These are phyloP conservation scores for Salix exigua DNA, from an alignment of 345 rosid genomes.

Conservation along the genomic window DNA sequence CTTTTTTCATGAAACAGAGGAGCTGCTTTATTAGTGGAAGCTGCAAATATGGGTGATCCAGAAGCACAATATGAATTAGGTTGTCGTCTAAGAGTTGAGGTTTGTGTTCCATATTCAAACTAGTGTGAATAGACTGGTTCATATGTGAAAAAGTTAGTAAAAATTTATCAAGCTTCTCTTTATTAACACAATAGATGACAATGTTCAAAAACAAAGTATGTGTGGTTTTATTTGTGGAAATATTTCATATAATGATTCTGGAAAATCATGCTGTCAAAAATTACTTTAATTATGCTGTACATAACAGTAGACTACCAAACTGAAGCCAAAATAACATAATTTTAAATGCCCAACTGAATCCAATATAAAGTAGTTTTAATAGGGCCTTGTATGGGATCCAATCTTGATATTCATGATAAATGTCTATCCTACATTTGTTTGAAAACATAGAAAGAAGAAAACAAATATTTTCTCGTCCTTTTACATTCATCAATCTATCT, in stretches of 20 bases:
- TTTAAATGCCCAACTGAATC: background rate
- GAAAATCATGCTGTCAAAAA: too few species aligned
- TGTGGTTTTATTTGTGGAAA: background rate
- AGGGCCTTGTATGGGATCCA: background rate
- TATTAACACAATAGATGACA: background rate
- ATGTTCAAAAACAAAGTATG: background rate
- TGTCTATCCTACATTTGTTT: background rate
- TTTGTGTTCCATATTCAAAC: slow-evolving; percentile 13
- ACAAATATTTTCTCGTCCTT: too few species aligned
- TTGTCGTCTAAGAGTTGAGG: slow-evolving; percentile 81
- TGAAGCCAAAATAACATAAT: background rate
- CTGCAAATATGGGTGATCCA: slow-evolving; percentile 92
- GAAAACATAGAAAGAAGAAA: too few species aligned
- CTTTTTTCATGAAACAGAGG: slow-evolving; percentile 41
- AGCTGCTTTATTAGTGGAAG: slow-evolving; percentile 89
- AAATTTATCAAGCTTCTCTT: background rate
- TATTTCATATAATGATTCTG: too few species aligned
- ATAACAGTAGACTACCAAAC: background rate
- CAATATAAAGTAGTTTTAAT: background rate
- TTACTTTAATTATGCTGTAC: too few species aligned
- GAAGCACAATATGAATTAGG: slow-evolving; percentile 86
- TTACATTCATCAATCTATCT: too few species aligned
- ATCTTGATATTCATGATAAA: background rate
- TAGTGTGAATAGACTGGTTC: background rate
- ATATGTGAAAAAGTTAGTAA: background rate